Evolutionary conservation across 78 protist genomes (phyloP).

Genomic region (Dictyostelium capitatum): DNA sequence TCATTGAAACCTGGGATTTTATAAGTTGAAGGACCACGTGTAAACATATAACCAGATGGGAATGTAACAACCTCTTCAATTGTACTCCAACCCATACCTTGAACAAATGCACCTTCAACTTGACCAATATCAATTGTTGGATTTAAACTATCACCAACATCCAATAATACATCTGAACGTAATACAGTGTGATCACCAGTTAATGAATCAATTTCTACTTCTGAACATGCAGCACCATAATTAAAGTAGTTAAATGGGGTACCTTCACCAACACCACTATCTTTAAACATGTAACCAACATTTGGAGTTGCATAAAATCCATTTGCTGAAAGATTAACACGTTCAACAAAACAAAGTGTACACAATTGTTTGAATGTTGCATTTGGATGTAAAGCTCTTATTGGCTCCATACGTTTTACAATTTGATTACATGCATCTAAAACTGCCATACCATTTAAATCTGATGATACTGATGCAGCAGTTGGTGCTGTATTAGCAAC

Average conservation of each 20-base stretch:
- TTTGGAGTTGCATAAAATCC: conserved; percentile 93
- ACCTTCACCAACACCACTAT: conserved; percentile 76
- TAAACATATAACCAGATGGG: conserved; percentile 75
- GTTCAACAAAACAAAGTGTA: conserved; percentile 81
- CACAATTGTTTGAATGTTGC: conserved; percentile 65
- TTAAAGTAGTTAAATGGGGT: conserved; percentile 63
- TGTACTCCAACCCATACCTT: conserved; percentile 94
- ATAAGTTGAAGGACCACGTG: conserved; percentile 89
- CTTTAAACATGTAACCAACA: conserved; percentile 77
- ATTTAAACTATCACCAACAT: conserved; percentile 95
- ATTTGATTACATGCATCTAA: conserved; percentile 94
- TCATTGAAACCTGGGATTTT: conserved; percentile 86
- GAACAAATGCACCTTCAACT: conserved; percentile 94
- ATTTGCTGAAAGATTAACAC: conserved; percentile 91
- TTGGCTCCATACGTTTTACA: conserved; percentile 87
- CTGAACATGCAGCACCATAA: conserved; percentile 92
- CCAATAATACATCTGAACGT: conserved; percentile 94
- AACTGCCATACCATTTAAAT: conserved; percentile 97
- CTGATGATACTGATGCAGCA: conserved; percentile 95
- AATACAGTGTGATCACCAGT: conserved; percentile 93
- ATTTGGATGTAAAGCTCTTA: conserved; percentile 44
- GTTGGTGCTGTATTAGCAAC: conserved; percentile 95
- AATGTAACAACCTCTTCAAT: conserved; percentile 91
- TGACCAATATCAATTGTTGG: conserved; percentile 96
- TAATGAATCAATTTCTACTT: conserved; percentile 92